These are phyloP conservation scores for Magnolia changhungtana DNA, from an alignment of 164 flowering plant genomes.

Conservation along the genomic window DNA sequence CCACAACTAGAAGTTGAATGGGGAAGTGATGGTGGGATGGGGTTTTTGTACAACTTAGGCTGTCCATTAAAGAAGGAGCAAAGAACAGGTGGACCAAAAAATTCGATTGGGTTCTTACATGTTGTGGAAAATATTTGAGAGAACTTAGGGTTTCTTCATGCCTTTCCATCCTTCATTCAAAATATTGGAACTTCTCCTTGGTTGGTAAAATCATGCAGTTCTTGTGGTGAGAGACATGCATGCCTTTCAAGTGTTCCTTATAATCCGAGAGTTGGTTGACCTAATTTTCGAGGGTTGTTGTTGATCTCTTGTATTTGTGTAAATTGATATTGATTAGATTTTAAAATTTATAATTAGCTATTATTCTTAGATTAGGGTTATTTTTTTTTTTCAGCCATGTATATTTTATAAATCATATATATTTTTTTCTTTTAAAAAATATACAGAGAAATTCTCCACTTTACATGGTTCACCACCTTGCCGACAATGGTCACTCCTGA, in stretches of 20 bases:
- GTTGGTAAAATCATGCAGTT: background rate
- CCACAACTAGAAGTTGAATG: background rate
- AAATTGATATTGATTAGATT: no score
- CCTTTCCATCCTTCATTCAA: constrained; percentile 1
- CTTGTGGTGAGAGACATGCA: background rate
- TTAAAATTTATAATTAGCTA: no score
- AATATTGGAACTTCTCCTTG: background rate
- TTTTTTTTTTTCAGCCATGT: no score
- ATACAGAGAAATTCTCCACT: no score
- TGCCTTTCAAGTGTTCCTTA: background rate
- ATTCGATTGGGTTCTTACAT: background rate
- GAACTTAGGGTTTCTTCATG: background rate
- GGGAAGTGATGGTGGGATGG: background rate
- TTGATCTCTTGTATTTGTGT: no score
- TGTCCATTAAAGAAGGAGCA: background rate
- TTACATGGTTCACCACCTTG: no score
- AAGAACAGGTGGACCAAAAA: background rate
- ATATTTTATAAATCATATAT: no score
- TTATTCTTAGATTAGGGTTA: no score
- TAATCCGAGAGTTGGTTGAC: background rate
- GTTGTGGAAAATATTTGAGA: background rate
- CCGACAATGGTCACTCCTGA: no score
- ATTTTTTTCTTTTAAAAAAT: no score
- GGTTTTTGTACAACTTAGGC: background rate
- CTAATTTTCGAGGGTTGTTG: no score